phyloP scores from a whole-genome alignment of 78 protist species.

The Dictyostelium brefeldianum region DNA sequence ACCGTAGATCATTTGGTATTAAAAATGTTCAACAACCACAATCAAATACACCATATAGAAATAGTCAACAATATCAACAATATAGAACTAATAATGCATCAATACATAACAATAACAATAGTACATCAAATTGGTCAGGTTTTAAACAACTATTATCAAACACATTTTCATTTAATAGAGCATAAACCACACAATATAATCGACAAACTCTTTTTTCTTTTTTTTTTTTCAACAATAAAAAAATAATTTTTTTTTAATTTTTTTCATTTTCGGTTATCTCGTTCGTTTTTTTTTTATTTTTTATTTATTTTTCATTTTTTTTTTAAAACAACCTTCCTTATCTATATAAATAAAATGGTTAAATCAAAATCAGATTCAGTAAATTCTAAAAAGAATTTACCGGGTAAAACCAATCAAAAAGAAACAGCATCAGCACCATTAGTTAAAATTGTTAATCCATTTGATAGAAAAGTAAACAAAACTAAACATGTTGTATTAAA shows the following conservation, averaged over 20 bases:
- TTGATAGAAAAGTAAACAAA: conserved; percentile 54
- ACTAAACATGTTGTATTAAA: conserved; percentile 64
- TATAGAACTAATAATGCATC: not conserved
- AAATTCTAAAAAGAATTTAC: not conserved
- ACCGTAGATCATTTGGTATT: conserved; percentile 24
- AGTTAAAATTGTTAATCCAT: conserved; percentile 72
- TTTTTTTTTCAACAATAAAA: not conserved
- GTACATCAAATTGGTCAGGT: not conserved
- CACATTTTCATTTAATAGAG: conserved; percentile 17
- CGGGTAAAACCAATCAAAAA: not conserved
- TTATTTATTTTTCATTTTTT: not conserved
- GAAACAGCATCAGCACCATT: not conserved
- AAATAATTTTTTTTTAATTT: not conserved
- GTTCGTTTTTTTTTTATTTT: not conserved
- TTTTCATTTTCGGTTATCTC: not conserved
- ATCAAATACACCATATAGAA: not conserved
- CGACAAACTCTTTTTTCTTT: not conserved
- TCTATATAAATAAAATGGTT: not conserved
- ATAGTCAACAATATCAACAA: conserved; percentile 30
- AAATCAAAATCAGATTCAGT: conserved; percentile 38
- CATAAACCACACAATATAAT: not conserved
- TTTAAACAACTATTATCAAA: conserved; percentile 35
- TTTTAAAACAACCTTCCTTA: not conserved
- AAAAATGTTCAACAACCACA: conserved; percentile 23
- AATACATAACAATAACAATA: not conserved